A percentile compares a stretch with the other conserved stretches of the same genome.
These are phyloP conservation scores for Penicillium sp. DNA, from an alignment of 2,329 filamentous ascomycete genomes.

Conservation along the genomic window DNA sequence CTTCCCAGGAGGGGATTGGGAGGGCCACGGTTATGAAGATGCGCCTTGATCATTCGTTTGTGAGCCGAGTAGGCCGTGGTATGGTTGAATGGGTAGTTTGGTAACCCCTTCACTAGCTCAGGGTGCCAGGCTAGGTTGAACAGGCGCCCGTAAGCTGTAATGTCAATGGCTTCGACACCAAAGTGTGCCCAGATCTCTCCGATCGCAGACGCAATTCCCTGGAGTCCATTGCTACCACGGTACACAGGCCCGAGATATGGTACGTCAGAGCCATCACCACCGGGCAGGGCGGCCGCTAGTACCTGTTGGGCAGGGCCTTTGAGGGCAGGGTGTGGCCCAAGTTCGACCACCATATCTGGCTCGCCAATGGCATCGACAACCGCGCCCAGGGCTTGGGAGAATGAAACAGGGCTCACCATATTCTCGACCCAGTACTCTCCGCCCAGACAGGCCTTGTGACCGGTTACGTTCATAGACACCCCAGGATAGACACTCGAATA, in stretches of 20 bases:
- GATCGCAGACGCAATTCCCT: slow-evolving; percentile 19
- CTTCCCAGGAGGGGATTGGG: slow-evolving; percentile 11
- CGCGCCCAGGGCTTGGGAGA: slow-evolving; percentile 23
- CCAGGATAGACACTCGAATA: not conserved
- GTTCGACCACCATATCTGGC: slow-evolving; percentile 36
- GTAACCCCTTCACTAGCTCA: not conserved
- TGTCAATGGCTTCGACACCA: slow-evolving; percentile 18
- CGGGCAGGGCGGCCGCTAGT: slow-evolving; percentile 9
- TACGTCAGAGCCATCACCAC: not conserved
- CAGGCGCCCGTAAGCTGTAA: slow-evolving; percentile 5
- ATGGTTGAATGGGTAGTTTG: not conserved
- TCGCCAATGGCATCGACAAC: slow-evolving; percentile 23
- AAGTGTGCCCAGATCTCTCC: slow-evolving; percentile 28
- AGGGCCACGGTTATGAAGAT: not conserved
- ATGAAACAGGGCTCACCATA: slow-evolving; percentile 40
- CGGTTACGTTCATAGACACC: not conserved
- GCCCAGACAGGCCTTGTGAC: not conserved
- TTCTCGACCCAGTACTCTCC: slow-evolving; percentile 32
- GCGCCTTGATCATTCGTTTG: not conserved
- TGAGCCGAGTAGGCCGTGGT: not conserved
- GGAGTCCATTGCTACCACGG: slow-evolving; percentile 20
- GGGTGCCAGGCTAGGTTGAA: not conserved
- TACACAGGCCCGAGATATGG: slow-evolving; percentile 22
- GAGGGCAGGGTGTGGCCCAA: slow-evolving; percentile 40
- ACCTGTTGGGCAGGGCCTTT: slow-evolving; percentile 30